Evolutionary conservation across 768 basidiomycete species (phyloP), one percentile per base, ranked within the genome.

Genomic region (Serpula lacrymans): DNA sequence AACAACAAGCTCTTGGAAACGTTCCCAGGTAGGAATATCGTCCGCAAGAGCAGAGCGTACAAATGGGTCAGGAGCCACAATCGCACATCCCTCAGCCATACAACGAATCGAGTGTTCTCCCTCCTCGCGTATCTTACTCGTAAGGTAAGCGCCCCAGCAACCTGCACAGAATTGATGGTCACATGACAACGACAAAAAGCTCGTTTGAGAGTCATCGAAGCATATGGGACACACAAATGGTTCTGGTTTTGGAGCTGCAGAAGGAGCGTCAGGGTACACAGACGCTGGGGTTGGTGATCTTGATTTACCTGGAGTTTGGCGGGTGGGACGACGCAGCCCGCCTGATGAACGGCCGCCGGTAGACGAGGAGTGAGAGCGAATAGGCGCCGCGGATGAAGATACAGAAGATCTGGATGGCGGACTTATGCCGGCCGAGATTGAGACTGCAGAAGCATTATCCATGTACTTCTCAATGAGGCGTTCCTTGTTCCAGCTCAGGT

Each of bases 401-500:
- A 52, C 42, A 4, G 52, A 34, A 4, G 26, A 36, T 27, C 43
- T 63, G 22, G 54, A 53, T 25, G 58, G 49, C 23, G 62, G 70
- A 48, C 53, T 74, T 49, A 87, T 73, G 3, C 95, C 96, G 1
- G 94, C 91, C 6, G 78, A 76, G 20, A 78, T 72, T 21, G 84
- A 77, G 12, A 93, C 76, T 6, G 68, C 65, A 14, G 80, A 71
- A 1, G 89, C 78, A 45, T 91, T 88, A 53, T 97, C 95, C 92
- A 96, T 96, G 66, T 90, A 98, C 60, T 89, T 87, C 67, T 98
- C 95, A 51, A 92, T 90, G 16, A 99, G 76, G 41, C 84, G 83
- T 60, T 99, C 96, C 58, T 89, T 90, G 72, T 98, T 98, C 96
- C 96, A 99, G 41, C 75, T 71, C 71, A 85, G 78, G 65, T 88